Evolutionary conservation across 1,139 yeast species (phyloP).

Genomic region (Geotrichum cucujoidarum): DNA sequence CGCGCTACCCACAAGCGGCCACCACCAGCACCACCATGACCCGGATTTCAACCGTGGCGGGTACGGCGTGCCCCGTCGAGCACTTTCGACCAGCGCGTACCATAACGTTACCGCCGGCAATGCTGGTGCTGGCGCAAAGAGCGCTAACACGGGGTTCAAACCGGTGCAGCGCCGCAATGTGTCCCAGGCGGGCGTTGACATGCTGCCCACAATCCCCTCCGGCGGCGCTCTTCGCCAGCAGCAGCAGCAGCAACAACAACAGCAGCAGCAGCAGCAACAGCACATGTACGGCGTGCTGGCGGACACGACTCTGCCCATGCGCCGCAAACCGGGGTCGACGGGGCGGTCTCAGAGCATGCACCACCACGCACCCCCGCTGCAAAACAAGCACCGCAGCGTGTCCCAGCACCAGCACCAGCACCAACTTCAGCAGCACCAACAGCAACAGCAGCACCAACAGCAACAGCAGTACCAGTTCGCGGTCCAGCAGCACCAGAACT

Average conservation of each 20-base stretch:
- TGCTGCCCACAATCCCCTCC: constrained; percentile 3
- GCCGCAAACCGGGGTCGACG: constrained; percentile 5
- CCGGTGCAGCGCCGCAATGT: constrained; percentile 5
- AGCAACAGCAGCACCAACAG: not conserved
- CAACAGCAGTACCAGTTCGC: not conserved
- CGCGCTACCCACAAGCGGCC: not conserved
- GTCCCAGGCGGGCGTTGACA: constrained; percentile 3
- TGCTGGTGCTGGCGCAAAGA: too few species aligned
- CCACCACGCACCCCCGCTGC: not conserved
- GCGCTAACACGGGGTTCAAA: not conserved
- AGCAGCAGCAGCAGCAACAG: not conserved
- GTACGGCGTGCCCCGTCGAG: constrained; percentile 9
- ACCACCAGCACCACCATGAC: too few species aligned
- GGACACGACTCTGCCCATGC: not conserved
- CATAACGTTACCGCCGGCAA: not conserved
- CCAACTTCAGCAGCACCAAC: constrained; percentile 1
- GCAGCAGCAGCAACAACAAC: constrained; percentile 7
- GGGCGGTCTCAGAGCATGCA: not conserved
- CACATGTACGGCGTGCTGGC: not conserved
- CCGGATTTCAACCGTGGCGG: not conserved
- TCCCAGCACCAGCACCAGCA: constrained; percentile 1
- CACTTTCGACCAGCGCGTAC: constrained; percentile 12
- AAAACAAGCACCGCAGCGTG: not conserved
- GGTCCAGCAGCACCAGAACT: not conserved
- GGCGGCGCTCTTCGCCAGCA: not conserved